Evolutionary conservation across 75 land plant genomes (phyloP), one percentile per base, ranked within the genome.

Genomic region (Cupressus sempervirens): DNA sequence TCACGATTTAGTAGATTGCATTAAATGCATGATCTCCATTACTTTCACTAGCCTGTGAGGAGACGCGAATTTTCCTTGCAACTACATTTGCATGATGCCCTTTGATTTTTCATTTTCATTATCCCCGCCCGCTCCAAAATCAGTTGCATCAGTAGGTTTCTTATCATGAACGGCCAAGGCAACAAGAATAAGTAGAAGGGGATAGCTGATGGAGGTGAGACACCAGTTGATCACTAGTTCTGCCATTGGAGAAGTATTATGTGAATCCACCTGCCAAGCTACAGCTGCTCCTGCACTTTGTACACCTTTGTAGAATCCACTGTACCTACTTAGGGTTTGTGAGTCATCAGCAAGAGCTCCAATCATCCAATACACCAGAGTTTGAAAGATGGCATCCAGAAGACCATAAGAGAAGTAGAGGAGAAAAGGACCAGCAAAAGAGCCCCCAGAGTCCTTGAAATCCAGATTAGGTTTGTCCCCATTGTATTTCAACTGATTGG

Each of bases 281-380:
- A 94, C 94, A n/a, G 96, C 99, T 15, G 91, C 99, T 23, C 99
- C 99, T 18, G 99, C 97, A 72, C 97, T 97, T 83, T 95, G 97
- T 50, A 94, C 90, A 32, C 97, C 97, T 88, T 95, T 95, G 90
- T 97, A 97, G 80, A 97, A 97, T 72, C 99, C 97, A 84, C 87
- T 86, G 81, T 92, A 95, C 90, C 96, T 89, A 91, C 95, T 93
- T 20, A 95, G 93, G 12, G 89, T 89, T 86, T 89, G 91, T 14
- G 97, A 87, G 76, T 97, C 93, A 79, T 95, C 86, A 29, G 96
- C 92, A 84, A 95, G 87, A 2, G 95, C 94, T 35, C 97, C 97
- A 58, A 97, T 94, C 38, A 92, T 85, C 99, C 99, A 97, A 82
- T 95, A 97, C 83, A 92, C 91, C 91, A 94, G 83, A 34, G 93